Conservation (phyloP, 2,329 filamentous ascomycete species). For the Neofusicoccum ribis region DNA sequence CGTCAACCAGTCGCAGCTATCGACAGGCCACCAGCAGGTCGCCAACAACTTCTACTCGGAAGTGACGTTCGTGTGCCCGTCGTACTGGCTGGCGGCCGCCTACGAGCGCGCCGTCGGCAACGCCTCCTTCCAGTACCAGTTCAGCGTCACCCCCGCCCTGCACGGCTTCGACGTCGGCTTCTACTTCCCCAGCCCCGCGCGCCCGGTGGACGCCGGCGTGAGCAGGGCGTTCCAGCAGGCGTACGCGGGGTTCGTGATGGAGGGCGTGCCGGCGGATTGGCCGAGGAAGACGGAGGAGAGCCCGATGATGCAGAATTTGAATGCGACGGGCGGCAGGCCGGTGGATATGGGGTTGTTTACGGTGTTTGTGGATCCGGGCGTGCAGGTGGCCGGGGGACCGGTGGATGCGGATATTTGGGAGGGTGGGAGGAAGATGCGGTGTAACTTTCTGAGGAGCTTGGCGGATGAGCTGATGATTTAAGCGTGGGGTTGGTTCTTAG, state of each 20-base stretch:
- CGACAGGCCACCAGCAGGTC: slow-evolving; percentile 57
- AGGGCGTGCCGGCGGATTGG: neutral
- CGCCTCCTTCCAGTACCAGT: slow-evolving; percentile 35
- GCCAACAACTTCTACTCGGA: slow-evolving; percentile 57
- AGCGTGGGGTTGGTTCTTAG: too few species aligned
- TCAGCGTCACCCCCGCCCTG: slow-evolving; percentile 25
- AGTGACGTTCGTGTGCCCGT: slow-evolving; percentile 57
- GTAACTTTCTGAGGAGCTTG: slow-evolving; percentile 28
- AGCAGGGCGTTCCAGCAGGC: neutral
- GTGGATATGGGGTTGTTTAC: neutral
- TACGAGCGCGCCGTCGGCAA: slow-evolving; percentile 24
- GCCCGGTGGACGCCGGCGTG: neutral
- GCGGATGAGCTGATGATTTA: neutral
- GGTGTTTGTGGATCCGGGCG: neutral
- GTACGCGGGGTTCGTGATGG: neutral
- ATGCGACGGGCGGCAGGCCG: neutral
- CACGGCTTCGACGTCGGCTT: slow-evolving; percentile 25
- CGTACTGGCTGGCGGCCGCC: slow-evolving; percentile 53
- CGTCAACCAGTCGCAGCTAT: slow-evolving; percentile 52
- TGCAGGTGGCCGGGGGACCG: neutral
- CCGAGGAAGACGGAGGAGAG: neutral
- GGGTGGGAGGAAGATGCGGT: slow-evolving; percentile 26
- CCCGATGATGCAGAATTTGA: neutral
- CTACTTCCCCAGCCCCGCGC: slow-evolving; percentile 23
- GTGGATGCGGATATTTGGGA: slow-evolving; percentile 26